Evolutionary conservation across 768 basidiomycete species (phyloP), one percentile per base, ranked within the genome.

Genomic region (Trametes meyenii): DNA sequence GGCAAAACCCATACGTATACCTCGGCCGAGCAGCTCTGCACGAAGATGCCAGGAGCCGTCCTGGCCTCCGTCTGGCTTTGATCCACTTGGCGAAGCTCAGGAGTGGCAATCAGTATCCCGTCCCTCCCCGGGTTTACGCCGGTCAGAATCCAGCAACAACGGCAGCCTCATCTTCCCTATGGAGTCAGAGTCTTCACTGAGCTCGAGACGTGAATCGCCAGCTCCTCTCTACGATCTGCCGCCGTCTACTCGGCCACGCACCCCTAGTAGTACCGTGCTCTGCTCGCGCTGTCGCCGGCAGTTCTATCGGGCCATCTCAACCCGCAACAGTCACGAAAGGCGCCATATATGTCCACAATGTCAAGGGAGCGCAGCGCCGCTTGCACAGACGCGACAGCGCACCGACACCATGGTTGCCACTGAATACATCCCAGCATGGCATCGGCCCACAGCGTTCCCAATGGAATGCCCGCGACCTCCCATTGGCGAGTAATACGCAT

Each of bases 111-210:
- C 49, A 24, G 26, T 35, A 19, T 14, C 19, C 0, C 24, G 17
- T 16, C 38, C 49, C 8, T 24, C 57, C 14, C 14, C 7, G 35
- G 3, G 10, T 12, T 33, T 48, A 19, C 40, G 26, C 48, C n/a
- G 13, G 16, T 23, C 17, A 50, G 58, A 42, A 14, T n/a, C 51
- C 10, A 61, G 40, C 56, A 51, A 38, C 4, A 57, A n/a, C 39
- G 24, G 45, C 45, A 46, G 58, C 33, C 62, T 63, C 23, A 23
- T 63, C 24, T 64, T 64, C 39, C 21, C 52, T 14, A 55, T 59
- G 48, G 62, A 63, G 19, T n/a, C 62, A 14, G 62, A 63, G 13
- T 13, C 40, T 4, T n/a, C 38, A 2, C 17, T 33, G 24, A 35
- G 24, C 45, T 43, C 55, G 13, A 51, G 56, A 13, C 36, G 29